phyloP scores from a whole-genome alignment of 345 rosid species.

The Rhodamnia argentea region DNA sequence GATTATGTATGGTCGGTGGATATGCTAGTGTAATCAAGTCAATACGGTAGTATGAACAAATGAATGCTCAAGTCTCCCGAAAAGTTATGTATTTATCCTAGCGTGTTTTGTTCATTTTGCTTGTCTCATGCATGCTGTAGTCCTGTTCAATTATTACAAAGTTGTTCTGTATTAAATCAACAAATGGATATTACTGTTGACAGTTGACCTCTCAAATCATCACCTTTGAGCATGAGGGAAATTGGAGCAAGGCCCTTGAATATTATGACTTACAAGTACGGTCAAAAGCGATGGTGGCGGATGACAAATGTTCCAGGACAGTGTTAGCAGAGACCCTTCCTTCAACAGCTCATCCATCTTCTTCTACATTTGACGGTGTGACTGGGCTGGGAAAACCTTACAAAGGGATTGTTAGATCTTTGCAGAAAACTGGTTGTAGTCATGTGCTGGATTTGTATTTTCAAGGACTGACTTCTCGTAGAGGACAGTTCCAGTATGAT shows the following conservation, averaged over 20 bases:
- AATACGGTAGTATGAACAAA: background rate
- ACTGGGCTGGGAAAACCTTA: constrained; percentile 51
- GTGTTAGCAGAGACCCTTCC: constrained; percentile 17
- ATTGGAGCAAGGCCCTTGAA: constrained; percentile 94
- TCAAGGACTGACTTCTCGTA: constrained; percentile 71
- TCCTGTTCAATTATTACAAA: background rate
- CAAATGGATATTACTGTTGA: constrained; percentile 3
- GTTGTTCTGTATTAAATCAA: background rate
- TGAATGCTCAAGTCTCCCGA: background rate
- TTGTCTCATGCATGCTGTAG: background rate
- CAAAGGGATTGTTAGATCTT: constrained; percentile 83
- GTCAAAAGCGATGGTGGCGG: constrained; percentile 34
- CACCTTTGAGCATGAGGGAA: constrained; percentile 93
- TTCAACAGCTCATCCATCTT: constrained; percentile 11
- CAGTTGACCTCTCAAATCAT: constrained; percentile 85
- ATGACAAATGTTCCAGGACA: constrained; percentile 22
- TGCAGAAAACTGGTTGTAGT: constrained; percentile 88
- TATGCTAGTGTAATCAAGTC: background rate
- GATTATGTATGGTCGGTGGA: background rate
- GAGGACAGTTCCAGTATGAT: constrained; percentile 62
- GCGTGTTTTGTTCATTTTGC: background rate
- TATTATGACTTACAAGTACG: constrained; percentile 88
- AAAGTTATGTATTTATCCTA: background rate
- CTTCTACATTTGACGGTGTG: constrained; percentile 31
- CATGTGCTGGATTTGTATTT: constrained; percentile 83